A percentile compares a stretch with the other conserved stretches of the same genome.
phyloP scores from a whole-genome alignment of 306 rosid species.

The Cicer bijugum region DNA sequence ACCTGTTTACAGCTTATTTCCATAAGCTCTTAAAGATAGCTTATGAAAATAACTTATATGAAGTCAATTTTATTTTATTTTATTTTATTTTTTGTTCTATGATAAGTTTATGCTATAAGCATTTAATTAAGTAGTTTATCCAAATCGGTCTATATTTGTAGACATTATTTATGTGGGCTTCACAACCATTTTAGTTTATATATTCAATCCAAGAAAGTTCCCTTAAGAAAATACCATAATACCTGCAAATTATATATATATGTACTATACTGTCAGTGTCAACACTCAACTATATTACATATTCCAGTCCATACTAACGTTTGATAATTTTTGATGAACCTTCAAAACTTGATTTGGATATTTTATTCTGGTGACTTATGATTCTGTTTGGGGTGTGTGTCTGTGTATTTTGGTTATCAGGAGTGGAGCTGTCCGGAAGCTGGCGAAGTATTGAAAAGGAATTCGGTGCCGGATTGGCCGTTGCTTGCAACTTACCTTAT shows the following conservation, averaged over 20 bases:
- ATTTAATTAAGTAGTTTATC: background rate
- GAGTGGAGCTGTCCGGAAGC: slow-evolving; percentile 80
- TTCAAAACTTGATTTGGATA: background rate
- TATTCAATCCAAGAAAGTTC: background rate
- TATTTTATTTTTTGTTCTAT: background rate
- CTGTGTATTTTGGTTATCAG: slow-evolving; percentile 49
- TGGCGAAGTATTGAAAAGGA: slow-evolving; percentile 70
- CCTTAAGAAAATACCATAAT: background rate
- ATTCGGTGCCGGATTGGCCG: slow-evolving; percentile 96
- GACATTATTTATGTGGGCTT: background rate
- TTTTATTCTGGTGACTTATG: background rate
- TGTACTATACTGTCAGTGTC: background rate
- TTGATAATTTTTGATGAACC: slow-evolving; percentile 12
- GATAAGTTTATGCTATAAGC: background rate
- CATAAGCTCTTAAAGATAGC: background rate
- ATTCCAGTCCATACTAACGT: background rate
- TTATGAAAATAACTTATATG: background rate
- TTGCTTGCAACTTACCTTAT: slow-evolving; percentile 87
- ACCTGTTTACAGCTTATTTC: no score
- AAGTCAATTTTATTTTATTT: no score
- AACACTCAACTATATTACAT: background rate
- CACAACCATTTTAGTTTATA: background rate
- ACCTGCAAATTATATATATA: background rate
- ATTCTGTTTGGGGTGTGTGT: slow-evolving; percentile 2
- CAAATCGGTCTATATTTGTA: background rate